Evolutionary conservation across 2,329 filamentous ascomycete species (phyloP).

Genomic region (Claviceps sp.): DNA sequence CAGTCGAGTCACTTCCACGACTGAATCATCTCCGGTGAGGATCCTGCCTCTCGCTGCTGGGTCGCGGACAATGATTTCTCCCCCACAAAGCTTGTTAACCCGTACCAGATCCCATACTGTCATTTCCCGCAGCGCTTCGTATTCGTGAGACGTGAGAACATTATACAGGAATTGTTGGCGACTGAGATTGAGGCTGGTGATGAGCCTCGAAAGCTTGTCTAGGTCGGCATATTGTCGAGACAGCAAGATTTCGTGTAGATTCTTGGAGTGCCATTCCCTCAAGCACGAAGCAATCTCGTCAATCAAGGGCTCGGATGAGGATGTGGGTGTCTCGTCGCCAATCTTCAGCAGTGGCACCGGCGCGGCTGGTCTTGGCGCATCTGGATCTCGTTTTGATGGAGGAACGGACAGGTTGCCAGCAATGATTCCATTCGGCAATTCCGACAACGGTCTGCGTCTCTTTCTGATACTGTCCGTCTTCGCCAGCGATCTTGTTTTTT

Average conservation of each 20-base stretch:
- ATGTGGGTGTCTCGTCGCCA: conserved; percentile 90
- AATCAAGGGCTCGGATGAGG: conserved; percentile 75
- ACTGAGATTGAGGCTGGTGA: conserved; percentile 70
- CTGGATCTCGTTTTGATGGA: conserved; percentile 43
- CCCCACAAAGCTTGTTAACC: conserved; percentile 87
- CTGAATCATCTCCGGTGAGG: conserved; percentile 82
- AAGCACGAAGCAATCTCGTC: conserved; percentile 96
- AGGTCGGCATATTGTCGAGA: conserved; percentile 68
- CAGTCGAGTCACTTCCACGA: conserved; percentile 77
- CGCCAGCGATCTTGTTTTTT: conserved; percentile 22
- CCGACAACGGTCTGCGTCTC: conserved; percentile 19
- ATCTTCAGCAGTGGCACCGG: conserved; percentile 97
- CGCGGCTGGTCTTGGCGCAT: conserved; percentile 65
- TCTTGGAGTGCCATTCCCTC: conserved; percentile 96
- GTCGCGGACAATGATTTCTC: conserved; percentile 89
- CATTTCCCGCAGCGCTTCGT: conserved; percentile 66
- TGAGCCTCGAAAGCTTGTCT: conserved; percentile 67
- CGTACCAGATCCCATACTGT: conserved; percentile 92
- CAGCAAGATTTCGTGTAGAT: conserved; percentile 82
- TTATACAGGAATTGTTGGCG: conserved; percentile 87
- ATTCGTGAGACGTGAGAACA: conserved; percentile 78
- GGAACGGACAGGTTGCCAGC: conserved; percentile 32
- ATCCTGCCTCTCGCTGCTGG: conserved; percentile 71
- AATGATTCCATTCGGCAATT: conserved; percentile 25
- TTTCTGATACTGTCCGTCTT: conserved; percentile 14